Conservation (phyloP, 2,329 filamentous ascomycete genomes). For the Fusarium tricinctum region DNA sequence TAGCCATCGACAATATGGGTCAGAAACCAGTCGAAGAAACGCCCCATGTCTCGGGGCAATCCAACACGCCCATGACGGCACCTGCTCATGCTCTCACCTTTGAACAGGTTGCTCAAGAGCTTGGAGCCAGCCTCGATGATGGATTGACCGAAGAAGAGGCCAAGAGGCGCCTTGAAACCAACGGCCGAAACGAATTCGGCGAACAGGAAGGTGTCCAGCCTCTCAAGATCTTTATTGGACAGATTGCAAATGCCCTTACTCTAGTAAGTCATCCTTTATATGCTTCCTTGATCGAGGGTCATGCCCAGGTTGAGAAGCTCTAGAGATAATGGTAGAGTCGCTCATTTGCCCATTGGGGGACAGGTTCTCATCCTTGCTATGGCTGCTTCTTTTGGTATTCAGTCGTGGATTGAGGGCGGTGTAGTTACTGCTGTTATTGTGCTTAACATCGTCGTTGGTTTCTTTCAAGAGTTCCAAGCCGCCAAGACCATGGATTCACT, state of each 20-base stretch:
- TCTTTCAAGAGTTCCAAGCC: slow-evolving; percentile 61
- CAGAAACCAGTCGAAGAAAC: slow-evolving; percentile 29
- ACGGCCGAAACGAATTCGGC: slow-evolving; percentile 74
- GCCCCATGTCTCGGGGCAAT: slow-evolving; percentile 43
- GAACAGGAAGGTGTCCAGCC: slow-evolving; percentile 71
- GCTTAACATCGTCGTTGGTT: slow-evolving; percentile 70
- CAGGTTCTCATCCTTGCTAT: slow-evolving; percentile 69
- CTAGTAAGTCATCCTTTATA: slow-evolving; percentile 60
- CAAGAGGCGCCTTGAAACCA: slow-evolving; percentile 65
- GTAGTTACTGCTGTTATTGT: slow-evolving; percentile 70
- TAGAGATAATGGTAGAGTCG: slow-evolving; percentile 31
- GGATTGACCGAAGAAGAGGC: slow-evolving; percentile 53
- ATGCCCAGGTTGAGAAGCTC: neutral
- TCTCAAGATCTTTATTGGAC: slow-evolving; percentile 73
- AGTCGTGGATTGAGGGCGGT: slow-evolving; percentile 72
- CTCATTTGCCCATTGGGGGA: slow-evolving; percentile 37
- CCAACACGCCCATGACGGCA: slow-evolving; percentile 44
- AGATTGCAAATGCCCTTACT: slow-evolving; percentile 78
- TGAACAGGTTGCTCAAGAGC: slow-evolving; percentile 38
- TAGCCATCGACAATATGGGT: slow-evolving; percentile 20
- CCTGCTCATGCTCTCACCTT: slow-evolving; percentile 42
- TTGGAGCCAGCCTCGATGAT: slow-evolving; percentile 28
- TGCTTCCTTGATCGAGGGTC: slow-evolving; percentile 2
- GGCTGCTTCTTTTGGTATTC: slow-evolving; percentile 69
- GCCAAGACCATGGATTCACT: slow-evolving; percentile 66